Evolutionary conservation across 305 asterid species (phyloP).

Genomic region (Coffea humblotiana): DNA sequence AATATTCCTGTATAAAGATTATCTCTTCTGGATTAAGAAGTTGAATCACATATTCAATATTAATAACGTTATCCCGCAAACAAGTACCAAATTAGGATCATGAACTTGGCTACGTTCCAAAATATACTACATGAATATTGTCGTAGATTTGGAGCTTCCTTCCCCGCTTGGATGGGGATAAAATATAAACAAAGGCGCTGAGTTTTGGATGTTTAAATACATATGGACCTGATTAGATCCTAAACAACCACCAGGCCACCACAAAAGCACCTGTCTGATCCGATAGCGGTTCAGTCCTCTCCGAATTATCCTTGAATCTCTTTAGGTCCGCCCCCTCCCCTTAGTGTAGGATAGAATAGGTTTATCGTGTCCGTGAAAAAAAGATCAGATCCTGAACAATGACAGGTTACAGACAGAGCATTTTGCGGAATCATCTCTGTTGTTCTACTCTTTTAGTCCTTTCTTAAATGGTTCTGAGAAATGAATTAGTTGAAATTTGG

Average conservation of each 20-base stretch:
- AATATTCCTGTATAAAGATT: constrained; percentile 18
- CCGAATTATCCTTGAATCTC: too few species aligned
- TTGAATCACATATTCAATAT: constrained; percentile 16
- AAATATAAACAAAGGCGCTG: neutral
- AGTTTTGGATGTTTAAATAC: neutral
- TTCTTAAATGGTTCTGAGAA: neutral
- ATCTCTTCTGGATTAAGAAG: constrained; percentile 24
- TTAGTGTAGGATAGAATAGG: too few species aligned
- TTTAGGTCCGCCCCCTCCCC: too few species aligned
- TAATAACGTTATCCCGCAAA: constrained; percentile 25
- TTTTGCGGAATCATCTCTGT: neutral
- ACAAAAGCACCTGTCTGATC: too few species aligned
- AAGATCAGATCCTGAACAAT: neutral
- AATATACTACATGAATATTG: too few species aligned
- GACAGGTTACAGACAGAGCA: constrained; percentile 3
- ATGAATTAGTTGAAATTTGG: neutral
- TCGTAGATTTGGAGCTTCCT: neutral
- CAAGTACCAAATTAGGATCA: constrained; percentile 27
- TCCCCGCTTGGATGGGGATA: neutral
- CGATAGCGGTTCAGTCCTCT: too few species aligned
- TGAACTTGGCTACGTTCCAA: constrained; percentile 22
- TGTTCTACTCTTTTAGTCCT: neutral
- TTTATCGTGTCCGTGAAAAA: too few species aligned
- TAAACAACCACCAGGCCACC: neutral
- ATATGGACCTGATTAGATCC: neutral